Conservation (phyloP, 176 grass and related monocot genomes). For the Avena sativa region DNA sequence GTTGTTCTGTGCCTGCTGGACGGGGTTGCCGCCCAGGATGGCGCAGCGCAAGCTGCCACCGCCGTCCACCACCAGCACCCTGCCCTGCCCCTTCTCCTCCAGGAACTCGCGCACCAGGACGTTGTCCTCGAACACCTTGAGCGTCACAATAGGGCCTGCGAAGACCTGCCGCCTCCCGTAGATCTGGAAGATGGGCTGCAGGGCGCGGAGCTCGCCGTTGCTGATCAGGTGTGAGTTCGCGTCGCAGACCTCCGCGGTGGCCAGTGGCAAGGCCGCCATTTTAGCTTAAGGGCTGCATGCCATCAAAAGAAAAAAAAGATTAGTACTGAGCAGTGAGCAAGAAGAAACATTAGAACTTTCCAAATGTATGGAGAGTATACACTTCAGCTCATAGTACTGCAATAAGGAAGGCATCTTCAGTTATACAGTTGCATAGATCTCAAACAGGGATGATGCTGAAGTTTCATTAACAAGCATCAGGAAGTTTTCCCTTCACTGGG, state of each 20-base stretch:
- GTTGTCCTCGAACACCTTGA: conserved; percentile 94
- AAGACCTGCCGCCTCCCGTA: conserved; percentile 76
- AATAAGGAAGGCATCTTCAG: background rate
- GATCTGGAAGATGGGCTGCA: conserved; percentile 76
- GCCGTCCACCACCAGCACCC: conserved; percentile 74
- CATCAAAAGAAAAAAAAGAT: background rate
- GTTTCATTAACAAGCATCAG: background rate
- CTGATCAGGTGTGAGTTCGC: conserved; percentile 62
- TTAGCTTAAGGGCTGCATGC: background rate
- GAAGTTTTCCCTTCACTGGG: background rate
- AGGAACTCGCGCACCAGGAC: conserved; percentile 80
- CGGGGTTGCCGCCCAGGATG: conserved; percentile 81
- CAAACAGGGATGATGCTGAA: background rate
- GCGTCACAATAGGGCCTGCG: conserved; percentile 71
- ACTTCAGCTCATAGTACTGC: too few relatives aligned
- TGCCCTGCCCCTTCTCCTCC: conserved; percentile 74
- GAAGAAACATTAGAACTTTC: too few relatives aligned
- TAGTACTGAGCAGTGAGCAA: too few relatives aligned
- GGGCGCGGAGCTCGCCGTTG: conserved; percentile 71
- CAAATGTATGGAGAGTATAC: too few relatives aligned
- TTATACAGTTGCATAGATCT: background rate
- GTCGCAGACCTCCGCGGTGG: conserved; percentile 87
- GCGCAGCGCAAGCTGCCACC: conserved; percentile 83
- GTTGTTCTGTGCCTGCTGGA: conserved; percentile 83
- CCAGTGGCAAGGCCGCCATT: conserved; percentile 69